A percentile compares a stretch with the other conserved stretches of the same genome.
These are phyloP conservation scores for Cyclostephanos invisitatus DNA, from an alignment of 108 stramenopile genomes.

Conservation along the genomic window DNA sequence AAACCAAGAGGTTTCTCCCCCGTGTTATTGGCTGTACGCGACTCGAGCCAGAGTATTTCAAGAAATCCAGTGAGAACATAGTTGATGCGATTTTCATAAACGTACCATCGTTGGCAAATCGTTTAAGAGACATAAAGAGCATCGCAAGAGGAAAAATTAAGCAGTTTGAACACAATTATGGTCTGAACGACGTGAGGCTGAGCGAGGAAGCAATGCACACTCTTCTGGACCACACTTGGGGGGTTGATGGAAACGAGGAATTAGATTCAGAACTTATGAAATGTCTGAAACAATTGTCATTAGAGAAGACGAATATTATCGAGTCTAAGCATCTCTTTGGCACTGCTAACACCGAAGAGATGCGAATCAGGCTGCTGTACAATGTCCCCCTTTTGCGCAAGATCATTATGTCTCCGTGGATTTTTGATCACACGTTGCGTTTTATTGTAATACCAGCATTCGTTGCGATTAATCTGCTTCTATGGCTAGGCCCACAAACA, in stretches of 20 bases:
- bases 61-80: background rate
- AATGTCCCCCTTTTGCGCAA: constrained; percentile 32
- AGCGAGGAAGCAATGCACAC: constrained; percentile 30
- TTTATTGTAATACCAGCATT: constrained; percentile 32
- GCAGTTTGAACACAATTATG: constrained; percentile 12
- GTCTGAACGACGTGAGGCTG: constrained; percentile 22
- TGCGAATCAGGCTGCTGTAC: constrained; percentile 35
- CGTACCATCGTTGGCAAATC: constrained; percentile 36
- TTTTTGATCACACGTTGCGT: constrained; percentile 36
- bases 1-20: constrained; percentile 27
- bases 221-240: constrained; percentile 45
- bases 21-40: constrained; percentile 36
- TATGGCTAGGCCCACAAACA: constrained; percentile 42
- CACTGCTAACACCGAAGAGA: constrained; percentile 37
- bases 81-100: constrained; percentile 32
- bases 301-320: constrained; percentile 20
- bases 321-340: constrained; percentile 36
- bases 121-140: constrained; percentile 24
- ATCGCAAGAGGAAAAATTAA: constrained; percentile 36
- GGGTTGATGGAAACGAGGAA: constrained; percentile 31
- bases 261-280: constrained; percentile 31
- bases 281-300: constrained; percentile 17
- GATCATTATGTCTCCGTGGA: constrained; percentile 39
- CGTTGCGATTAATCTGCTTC: constrained; percentile 11
- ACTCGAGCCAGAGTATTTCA: constrained; percentile 23